Evolutionary conservation across 345 rosid genomes (phyloP), one percentile per base, ranked within the genome.

Genomic region (Brassica juncea): DNA sequence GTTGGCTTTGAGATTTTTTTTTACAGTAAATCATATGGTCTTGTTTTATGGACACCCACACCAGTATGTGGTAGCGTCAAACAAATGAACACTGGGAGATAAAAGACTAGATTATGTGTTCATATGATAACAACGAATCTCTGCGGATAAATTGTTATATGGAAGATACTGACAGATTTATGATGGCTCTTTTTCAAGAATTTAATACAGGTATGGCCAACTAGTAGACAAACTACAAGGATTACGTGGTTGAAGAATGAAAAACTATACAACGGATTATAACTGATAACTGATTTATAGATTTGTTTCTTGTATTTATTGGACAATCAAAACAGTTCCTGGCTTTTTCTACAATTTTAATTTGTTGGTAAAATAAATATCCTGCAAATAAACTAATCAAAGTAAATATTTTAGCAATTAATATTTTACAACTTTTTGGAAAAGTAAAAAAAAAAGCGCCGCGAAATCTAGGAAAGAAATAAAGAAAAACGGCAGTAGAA

Each of bases 101-200:
- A 37, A 9, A 55, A 25, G n/a, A 35, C 57, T 23, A 76, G 16
- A 8, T 63, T 63, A 34, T 60, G 62, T 44, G 47, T 62, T 14
- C 34, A 34, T 23, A 25, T 35, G 55, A 34, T 70, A 70, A 39
- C 31, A 3, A 70, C 30, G 70, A 77, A 77, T 72, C 72, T 65
- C 14, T 65, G 52, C 76, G 58, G 47, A 66, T 27, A 70, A 10
- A 2, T 63, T 35, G 11, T 57, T 65, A 64, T 62, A 70, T 62
- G 31, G 34, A 71, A 64, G 66, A 77, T 77, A 64, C 76, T 77
- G 76, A 64, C 66, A 63, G 66, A 63, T 52, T 65, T 63, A 63
- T 71, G 25, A 52, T 49, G 23, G n/a, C 58, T 62, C 25, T 23
- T 30, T 8, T 60, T 60, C 34, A 0, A 44, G 27, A 21, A 31